Conservation (phyloP, 2,329 filamentous ascomycete species). For the Harringtonia lauricola region DNA sequence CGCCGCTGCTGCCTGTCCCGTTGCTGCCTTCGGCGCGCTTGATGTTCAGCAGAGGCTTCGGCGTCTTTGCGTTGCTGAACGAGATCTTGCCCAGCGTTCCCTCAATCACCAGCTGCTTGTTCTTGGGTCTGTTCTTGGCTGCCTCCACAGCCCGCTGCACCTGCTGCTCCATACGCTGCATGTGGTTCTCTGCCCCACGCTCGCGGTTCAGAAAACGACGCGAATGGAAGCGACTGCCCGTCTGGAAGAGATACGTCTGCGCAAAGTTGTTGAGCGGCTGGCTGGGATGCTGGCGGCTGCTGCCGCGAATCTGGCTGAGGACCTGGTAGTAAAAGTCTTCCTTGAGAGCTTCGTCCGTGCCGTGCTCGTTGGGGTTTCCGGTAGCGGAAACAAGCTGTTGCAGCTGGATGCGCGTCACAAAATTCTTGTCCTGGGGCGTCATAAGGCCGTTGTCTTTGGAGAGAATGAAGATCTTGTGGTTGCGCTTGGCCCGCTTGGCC, state of each 20-base stretch:
- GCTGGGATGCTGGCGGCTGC: constrained; percentile 79
- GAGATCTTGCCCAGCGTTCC: constrained; percentile 96
- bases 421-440: constrained; percentile 99
- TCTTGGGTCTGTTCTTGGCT: constrained; percentile 95
- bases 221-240: constrained; percentile 68
- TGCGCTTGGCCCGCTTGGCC: constrained; percentile 88
- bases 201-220: constrained; percentile 54
- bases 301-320: constrained; percentile 84
- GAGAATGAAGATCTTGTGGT: constrained; percentile 92
- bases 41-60: constrained; percentile 88
- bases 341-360: constrained; percentile 66
- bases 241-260: constrained; percentile 95
- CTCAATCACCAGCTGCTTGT: constrained; percentile 91
- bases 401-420: constrained; percentile 93
- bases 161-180: constrained; percentile 98
- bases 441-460: constrained; percentile 94
- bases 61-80: constrained; percentile 97
- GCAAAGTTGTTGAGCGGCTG: constrained; percentile 94
- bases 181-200: constrained; percentile 85
- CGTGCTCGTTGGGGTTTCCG: constrained; percentile 71
- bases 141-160: constrained; percentile 95
- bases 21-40: constrained; percentile 63
- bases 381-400: constrained; percentile 92
- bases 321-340: constrained; percentile 99
- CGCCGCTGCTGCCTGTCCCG: constrained; percentile 16